A percentile compares a stretch with the other conserved stretches of the same genome.
These are phyloP conservation scores for Ceratobasidium theobromae DNA, from an alignment of 1,284 basidiomycete species.

Conservation along the genomic window DNA sequence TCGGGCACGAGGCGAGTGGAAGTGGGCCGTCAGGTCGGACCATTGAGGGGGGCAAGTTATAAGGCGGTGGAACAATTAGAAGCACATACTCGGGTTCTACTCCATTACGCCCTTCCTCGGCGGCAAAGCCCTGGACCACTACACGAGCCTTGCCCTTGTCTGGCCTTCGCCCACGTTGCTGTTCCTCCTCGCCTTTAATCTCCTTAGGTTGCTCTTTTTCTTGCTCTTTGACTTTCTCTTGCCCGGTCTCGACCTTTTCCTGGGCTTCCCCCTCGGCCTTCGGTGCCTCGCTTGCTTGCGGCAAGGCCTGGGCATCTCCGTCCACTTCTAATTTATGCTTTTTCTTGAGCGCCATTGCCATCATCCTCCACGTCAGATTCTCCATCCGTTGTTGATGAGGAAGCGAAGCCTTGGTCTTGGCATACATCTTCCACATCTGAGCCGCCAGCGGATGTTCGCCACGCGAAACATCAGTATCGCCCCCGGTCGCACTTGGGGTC, in stretches of 20 bases:
- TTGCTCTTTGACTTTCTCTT: background rate
- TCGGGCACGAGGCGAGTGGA: constrained; percentile 28
- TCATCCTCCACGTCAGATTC: constrained; percentile 97
- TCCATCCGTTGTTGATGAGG: constrained; percentile 96
- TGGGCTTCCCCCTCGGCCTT: constrained; percentile 38
- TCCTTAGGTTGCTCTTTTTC: constrained; percentile 21
- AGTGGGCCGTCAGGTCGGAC: background rate
- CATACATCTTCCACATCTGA: constrained; percentile 97
- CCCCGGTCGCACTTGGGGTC: constrained; percentile 2
- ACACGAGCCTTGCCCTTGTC: constrained; percentile 76
- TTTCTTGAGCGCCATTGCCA: constrained; percentile 90
- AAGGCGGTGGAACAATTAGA: constrained; percentile 26
- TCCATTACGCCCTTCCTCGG: constrained; percentile 59
- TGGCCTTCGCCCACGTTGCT: constrained; percentile 60
- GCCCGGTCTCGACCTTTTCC: constrained; percentile 32
- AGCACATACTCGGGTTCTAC: constrained; percentile 74
- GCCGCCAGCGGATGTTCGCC: constrained; percentile 85
- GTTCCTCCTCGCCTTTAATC: constrained; percentile 30
- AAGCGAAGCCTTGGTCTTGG: constrained; percentile 80
- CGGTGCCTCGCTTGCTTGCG: constrained; percentile 32
- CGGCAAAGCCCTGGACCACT: constrained; percentile 76
- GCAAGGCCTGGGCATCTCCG: background rate
- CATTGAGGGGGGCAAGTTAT: background rate
- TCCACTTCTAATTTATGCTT: constrained; percentile 70
- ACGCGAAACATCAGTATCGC: background rate